Percentiles rank a stretch among this genome's conserved stretches.
These are phyloP conservation scores for Tylopilus sp. DNA, from an alignment of 1,284 basidiomycete species.

Conservation along the genomic window DNA sequence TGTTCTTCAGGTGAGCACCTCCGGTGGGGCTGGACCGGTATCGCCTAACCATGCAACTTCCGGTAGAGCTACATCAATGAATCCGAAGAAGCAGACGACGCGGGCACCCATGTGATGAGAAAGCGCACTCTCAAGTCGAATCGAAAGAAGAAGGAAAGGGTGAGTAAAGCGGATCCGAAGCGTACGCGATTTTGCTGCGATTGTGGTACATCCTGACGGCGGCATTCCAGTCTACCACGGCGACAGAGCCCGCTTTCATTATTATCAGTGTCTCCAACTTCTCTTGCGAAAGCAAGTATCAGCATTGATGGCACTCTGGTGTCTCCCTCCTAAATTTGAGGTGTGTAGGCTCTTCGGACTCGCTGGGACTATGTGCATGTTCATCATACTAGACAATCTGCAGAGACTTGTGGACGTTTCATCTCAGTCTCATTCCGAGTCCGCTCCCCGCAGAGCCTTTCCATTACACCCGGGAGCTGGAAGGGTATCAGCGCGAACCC, in stretches of 20 bases:
- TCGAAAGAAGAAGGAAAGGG: conserved; percentile 46
- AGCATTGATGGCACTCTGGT: conserved; percentile 63
- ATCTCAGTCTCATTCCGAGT: conserved; percentile 60
- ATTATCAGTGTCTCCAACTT: conserved; percentile 79
- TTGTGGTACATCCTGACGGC: not conserved
- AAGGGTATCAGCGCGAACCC: conserved; percentile 17
- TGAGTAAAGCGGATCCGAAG: conserved; percentile 53
- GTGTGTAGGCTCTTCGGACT: conserved; percentile 38
- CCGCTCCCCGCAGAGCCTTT: conserved; percentile 62
- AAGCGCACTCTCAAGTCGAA: conserved; percentile 59
- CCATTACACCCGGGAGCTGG: conserved; percentile 40
- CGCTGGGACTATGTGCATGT: conserved; percentile 2
- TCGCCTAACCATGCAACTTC: not conserved
- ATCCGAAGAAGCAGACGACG: conserved; percentile 54
- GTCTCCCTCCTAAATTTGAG: conserved; percentile 75
- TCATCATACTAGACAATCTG: conserved; percentile 58
- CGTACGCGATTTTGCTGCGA: conserved; percentile 37
- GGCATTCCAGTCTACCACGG: conserved; percentile 71
- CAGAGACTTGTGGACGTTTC: conserved; percentile 77
- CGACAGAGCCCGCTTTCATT: conserved; percentile 67
- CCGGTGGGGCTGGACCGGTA: not conserved
- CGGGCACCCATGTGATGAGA: conserved; percentile 55
- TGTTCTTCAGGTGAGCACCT: conserved; percentile 58
- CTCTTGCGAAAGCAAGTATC: conserved; percentile 72
- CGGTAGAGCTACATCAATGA: conserved; percentile 72